Evolutionary conservation across 148 eudicot genomes (phyloP).

Genomic region (Rhododendron griersonianum): DNA sequence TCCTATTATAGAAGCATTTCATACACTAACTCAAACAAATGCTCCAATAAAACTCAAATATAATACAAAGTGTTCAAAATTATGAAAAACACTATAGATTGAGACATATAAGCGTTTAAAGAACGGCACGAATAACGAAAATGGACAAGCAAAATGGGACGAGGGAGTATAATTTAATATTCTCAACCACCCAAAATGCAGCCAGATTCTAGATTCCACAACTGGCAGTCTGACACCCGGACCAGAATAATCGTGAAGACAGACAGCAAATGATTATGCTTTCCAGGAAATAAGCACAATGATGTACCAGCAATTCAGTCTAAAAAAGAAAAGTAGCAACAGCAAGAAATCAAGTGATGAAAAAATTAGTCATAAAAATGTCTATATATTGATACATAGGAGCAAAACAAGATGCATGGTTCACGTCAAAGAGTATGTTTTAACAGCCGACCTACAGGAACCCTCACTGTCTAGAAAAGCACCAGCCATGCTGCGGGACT

Average conservation of each 20-base stretch:
- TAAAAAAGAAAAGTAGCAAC: background rate
- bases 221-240: background rate
- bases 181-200: constrained; percentile 7
- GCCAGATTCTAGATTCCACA: background rate
- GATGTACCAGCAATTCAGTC: background rate
- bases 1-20: background rate
- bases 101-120: too few relatives aligned
- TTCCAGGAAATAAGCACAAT: background rate
- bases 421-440: background rate
- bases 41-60: background rate
- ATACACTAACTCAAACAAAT: background rate
- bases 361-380: background rate
- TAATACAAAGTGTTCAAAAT: background rate
- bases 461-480: background rate
- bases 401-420: background rate
- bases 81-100: too few relatives aligned
- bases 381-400: background rate
- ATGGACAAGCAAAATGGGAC: too few relatives aligned
- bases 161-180: background rate
- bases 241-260: background rate
- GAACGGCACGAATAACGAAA: too few relatives aligned
- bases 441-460: background rate
- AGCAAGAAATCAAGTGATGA: background rate
- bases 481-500: background rate
- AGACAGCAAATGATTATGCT: background rate